A percentile compares a stretch with the other conserved stretches of the same genome.
These are phyloP conservation scores for Aspergillus olivimuriae DNA, from an alignment of 495 filamentous ascomycete species.

Conservation along the genomic window DNA sequence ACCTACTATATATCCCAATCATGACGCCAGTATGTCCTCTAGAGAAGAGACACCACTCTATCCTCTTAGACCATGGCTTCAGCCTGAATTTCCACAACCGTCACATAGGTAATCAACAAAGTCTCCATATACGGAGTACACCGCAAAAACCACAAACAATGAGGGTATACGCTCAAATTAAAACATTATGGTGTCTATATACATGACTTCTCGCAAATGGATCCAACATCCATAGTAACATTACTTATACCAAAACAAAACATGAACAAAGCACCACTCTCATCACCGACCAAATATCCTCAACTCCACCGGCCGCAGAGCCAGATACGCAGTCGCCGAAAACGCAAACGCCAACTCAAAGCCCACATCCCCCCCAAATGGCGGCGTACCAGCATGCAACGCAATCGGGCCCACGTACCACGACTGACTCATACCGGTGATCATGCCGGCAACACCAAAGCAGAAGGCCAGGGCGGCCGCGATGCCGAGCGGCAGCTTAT, in stretches of 20 bases:
- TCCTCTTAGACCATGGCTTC: too few species aligned
- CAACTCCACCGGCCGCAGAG: constrained; percentile 31
- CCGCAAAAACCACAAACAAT: too few species aligned
- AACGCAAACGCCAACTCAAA: constrained; percentile 59
- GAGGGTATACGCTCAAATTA: too few species aligned
- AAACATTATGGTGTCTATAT: too few species aligned
- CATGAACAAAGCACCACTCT: background rate
- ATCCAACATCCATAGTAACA: background rate
- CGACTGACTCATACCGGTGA: constrained; percentile 69
- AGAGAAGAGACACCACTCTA: too few species aligned
- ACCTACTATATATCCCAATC: too few species aligned
- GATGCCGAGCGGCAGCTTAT: constrained; percentile 61
- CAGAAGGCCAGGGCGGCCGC: constrained; percentile 62
- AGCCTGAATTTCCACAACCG: too few species aligned
- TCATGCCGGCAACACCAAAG: constrained; percentile 65
- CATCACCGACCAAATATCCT: constrained; percentile 29
- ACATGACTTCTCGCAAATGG: background rate
- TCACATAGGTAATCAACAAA: too few species aligned
- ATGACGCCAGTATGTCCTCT: too few species aligned
- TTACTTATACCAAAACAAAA: constrained; percentile 12
- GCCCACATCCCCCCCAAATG: constrained; percentile 64
- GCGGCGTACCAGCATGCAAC: constrained; percentile 48
- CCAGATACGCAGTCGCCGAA: constrained; percentile 23
- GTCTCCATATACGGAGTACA: too few species aligned
- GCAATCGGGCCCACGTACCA: constrained; percentile 75